phyloP scores from a whole-genome alignment of 768 basidiomycete species.

The Kwoniella bestiolae region DNA sequence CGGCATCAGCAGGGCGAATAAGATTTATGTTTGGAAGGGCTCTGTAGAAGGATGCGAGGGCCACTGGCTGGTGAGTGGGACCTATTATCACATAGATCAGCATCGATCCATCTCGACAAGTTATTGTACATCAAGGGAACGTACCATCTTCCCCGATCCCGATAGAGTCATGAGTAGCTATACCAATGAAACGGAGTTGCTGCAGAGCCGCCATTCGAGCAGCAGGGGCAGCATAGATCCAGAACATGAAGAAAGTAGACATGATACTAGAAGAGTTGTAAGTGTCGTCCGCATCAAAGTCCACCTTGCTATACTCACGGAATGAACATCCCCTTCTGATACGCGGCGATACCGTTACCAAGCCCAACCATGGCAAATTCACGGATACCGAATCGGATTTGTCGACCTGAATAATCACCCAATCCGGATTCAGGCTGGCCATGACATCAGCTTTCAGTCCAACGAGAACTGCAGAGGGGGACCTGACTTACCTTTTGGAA shows the following conservation, averaged over 20 bases:
- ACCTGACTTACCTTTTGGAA: conserved; percentile 48
- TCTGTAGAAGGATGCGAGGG: conserved; percentile 47
- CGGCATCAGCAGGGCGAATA: conserved; percentile 54
- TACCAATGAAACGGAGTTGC: conserved; percentile 53
- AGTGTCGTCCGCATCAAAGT: neutral
- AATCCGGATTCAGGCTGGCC: conserved; percentile 44
- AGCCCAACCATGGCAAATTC: conserved; percentile 54
- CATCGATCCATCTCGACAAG: no score
- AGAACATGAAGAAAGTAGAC: conserved; percentile 57
- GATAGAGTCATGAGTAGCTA: conserved; percentile 55
- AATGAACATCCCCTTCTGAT: conserved; percentile 55
- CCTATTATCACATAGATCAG: conserved; percentile 26
- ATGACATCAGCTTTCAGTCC: neutral
- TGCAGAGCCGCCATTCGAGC: conserved; percentile 54
- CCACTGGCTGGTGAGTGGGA: conserved; percentile 55
- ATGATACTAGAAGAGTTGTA: conserved; percentile 34
- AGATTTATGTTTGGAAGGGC: conserved; percentile 52
- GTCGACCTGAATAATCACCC: conserved; percentile 52
- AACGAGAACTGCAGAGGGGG: neutral
- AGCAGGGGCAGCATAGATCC: conserved; percentile 55
- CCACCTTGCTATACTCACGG: conserved; percentile 36
- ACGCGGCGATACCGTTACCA: conserved; percentile 53
- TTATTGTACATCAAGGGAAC: no score
- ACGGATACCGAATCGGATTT: conserved; percentile 54
- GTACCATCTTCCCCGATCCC: conserved; percentile 55